Conservation (phyloP, 2,329 filamentous ascomycete species). For the Penicillium polonicum region DNA sequence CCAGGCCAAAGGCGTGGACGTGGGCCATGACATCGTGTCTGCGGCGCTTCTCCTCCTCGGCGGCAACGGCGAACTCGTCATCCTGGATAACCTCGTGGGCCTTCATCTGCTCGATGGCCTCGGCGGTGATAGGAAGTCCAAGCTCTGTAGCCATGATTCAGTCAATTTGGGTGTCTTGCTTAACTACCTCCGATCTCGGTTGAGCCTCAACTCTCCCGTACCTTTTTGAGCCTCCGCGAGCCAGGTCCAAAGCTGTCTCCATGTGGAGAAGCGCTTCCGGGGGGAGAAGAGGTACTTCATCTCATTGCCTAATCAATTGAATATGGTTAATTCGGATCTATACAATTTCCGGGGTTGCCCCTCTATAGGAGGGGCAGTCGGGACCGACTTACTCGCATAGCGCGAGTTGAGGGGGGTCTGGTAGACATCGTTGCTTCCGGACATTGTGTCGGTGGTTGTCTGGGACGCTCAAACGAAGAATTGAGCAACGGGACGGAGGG, state of each 20-base stretch:
- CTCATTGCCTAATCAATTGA: slow-evolving; percentile 49
- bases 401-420: slow-evolving; percentile 69
- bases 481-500: slow-evolving; percentile 21
- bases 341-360: slow-evolving; percentile 9
- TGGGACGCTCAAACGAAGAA: slow-evolving; percentile 23
- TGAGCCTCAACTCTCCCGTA: slow-evolving; percentile 20
- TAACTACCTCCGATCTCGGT: slow-evolving; percentile 16
- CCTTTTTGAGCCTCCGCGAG: slow-evolving; percentile 75
- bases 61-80: slow-evolving; percentile 71
- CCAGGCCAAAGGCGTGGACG: slow-evolving; percentile 71
- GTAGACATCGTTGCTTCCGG: slow-evolving; percentile 54
- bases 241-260: slow-evolving; percentile 82
- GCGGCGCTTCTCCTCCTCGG: slow-evolving; percentile 71
- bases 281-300: slow-evolving; percentile 80
- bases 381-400: slow-evolving; percentile 60
- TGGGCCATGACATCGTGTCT: slow-evolving; percentile 67
- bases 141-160: slow-evolving; percentile 54
- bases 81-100: slow-evolving; percentile 73
- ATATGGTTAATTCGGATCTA: slow-evolving; percentile 16
- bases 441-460: slow-evolving; percentile 32
- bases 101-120: slow-evolving; percentile 75
- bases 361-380: slow-evolving; percentile 12
- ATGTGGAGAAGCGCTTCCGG: slow-evolving; percentile 70
- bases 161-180: slow-evolving; percentile 21
- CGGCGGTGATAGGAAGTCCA: slow-evolving; percentile 68